A percentile compares a stretch with the other conserved stretches of the same genome.
Conservation (phyloP, 345 rosid species). For the Pistacia integerrima region DNA sequence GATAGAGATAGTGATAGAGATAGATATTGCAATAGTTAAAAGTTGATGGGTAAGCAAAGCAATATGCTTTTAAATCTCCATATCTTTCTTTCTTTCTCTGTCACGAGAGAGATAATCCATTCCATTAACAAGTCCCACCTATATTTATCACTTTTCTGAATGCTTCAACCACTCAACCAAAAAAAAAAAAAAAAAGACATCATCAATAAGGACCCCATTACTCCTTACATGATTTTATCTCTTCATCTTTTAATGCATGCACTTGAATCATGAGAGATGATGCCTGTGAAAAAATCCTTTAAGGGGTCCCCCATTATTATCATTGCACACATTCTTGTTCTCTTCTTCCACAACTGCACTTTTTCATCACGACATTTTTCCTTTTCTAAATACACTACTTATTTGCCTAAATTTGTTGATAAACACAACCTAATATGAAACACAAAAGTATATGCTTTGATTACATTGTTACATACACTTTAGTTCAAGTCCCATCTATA, state of each 20-base stretch:
- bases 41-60: not conserved
- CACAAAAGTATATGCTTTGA: too few relatives aligned
- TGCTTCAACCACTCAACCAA: constrained; percentile 38
- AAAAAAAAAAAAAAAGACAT: not conserved
- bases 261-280: constrained; percentile 26
- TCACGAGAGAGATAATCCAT: constrained; percentile 36
- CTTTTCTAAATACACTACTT: too few relatives aligned
- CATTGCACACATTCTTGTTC: constrained; percentile 23
- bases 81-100: not conserved
- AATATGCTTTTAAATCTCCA: constrained; percentile 5
- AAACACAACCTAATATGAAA: not conserved
- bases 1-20: not conserved
- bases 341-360: not conserved
- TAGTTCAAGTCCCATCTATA: too few relatives aligned
- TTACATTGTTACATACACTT: too few relatives aligned
- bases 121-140: constrained; percentile 36
- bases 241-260: constrained; percentile 13
- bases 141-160: constrained; percentile 29
- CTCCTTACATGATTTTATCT: not conserved
- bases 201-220: constrained; percentile 6
- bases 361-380: too few relatives aligned
- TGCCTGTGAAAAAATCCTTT: not conserved
- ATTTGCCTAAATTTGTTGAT: too few relatives aligned
- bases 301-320: constrained; percentile 9
- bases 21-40: not conserved